Conservation (phyloP, 768 basidiomycete genomes). For the Mycena capillaripes region DNA sequence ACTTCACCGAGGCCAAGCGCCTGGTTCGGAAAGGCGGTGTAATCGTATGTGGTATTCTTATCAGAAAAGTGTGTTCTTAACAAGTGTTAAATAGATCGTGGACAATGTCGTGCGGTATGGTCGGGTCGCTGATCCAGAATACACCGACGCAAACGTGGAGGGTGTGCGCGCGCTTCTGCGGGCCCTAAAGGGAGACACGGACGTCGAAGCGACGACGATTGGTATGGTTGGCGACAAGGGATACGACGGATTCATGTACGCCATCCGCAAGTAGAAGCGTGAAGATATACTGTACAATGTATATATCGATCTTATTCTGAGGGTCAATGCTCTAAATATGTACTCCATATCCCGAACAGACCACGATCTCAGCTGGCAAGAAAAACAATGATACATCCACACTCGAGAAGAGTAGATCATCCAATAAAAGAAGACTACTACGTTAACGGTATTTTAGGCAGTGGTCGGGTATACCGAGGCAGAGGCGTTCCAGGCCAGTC, state of each 20-base stretch:
- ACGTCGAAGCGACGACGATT: constrained; percentile 66
- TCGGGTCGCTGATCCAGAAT: constrained; percentile 56
- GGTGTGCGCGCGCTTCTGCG: constrained; percentile 63
- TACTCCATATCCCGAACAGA: too few species aligned
- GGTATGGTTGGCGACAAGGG: constrained; percentile 65
- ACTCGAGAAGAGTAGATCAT: too few species aligned
- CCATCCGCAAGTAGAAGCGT: constrained; percentile 49
- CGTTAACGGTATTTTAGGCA: not conserved
- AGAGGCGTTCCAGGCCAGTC: not conserved
- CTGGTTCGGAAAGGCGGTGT: constrained; percentile 71
- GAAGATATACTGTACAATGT: not conserved
- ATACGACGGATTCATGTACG: constrained; percentile 68
- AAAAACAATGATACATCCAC: too few species aligned
- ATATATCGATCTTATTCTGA: too few species aligned
- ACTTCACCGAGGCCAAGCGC: constrained; percentile 73
- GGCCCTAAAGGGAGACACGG: constrained; percentile 62
- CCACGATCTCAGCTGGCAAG: too few species aligned
- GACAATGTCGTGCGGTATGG: constrained; percentile 73
- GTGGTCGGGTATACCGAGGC: not conserved
- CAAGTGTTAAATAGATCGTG: constrained; percentile 56
- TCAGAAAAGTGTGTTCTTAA: not conserved
- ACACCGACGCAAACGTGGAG: constrained; percentile 51
- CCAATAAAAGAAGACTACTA: too few species aligned
- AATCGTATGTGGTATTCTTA: constrained; percentile 57
- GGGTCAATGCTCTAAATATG: too few species aligned